A percentile compares a stretch with the other conserved stretches of the same genome.
Evolutionary conservation across 371 early-diverging fungal genomes (phyloP).

Genomic region (Zopfochytrium polystomum): DNA sequence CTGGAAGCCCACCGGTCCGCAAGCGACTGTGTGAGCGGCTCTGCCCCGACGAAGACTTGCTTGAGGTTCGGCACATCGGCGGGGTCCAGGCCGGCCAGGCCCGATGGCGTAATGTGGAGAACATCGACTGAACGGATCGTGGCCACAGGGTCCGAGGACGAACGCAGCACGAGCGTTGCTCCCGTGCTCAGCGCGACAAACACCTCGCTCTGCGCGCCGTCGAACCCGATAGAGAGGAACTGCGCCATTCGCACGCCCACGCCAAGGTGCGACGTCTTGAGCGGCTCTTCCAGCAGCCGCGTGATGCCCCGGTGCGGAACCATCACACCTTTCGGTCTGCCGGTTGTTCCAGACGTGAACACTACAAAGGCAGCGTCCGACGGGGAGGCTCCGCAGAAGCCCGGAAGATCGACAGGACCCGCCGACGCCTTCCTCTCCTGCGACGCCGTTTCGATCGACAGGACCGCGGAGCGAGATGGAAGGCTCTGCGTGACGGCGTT

Average conservation of each 20-base stretch:
- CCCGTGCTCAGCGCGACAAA: slow-evolving; percentile 23
- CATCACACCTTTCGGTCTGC: slow-evolving; percentile 34
- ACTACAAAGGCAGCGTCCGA: slow-evolving; percentile 1
- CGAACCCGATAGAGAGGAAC: slow-evolving; percentile 6
- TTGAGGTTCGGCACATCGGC: slow-evolving; percentile 15
- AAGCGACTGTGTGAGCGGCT: slow-evolving; percentile 21
- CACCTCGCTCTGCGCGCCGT: slow-evolving; percentile 20
- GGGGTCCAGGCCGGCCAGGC: slow-evolving; percentile 14
- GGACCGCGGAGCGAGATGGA: neutral
- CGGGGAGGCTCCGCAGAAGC: neutral
- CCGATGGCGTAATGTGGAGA: slow-evolving; percentile 28
- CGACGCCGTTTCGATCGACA: too few species aligned
- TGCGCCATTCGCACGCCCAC: slow-evolving; percentile 8
- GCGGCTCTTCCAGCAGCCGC: slow-evolving; percentile 2
- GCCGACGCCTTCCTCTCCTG: too few species aligned
- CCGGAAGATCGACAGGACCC: neutral
- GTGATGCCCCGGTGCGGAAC: slow-evolving; percentile 9
- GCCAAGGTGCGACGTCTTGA: neutral
- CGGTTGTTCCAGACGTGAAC: slow-evolving; percentile 35
- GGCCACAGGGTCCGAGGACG: slow-evolving; percentile 5
- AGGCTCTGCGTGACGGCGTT: too few species aligned
- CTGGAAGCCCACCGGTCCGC: slow-evolving; percentile 22
- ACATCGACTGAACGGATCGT: neutral
- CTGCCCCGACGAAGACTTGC: slow-evolving; percentile 19
- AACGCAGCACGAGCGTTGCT: slow-evolving; percentile 24